Conservation (phyloP, 1,284 basidiomycete genomes). For the Irpex lacteus region DNA sequence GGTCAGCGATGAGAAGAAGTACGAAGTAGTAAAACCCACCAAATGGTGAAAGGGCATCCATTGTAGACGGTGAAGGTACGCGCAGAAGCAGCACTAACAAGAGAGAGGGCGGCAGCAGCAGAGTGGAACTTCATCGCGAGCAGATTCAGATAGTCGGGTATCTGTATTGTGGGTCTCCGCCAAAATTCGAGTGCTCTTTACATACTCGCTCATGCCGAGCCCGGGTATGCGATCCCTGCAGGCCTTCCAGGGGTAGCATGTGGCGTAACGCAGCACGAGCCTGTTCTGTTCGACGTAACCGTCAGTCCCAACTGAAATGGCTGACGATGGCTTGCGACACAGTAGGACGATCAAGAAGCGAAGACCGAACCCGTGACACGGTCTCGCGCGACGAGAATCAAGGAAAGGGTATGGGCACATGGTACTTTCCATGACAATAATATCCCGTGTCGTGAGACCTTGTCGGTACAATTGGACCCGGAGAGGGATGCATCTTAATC, state of each 20-base stretch:
- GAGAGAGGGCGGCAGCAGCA: slow-evolving; percentile 8
- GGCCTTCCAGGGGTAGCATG: not conserved
- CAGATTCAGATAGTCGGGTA: not conserved
- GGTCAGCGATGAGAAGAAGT: slow-evolving; percentile 1
- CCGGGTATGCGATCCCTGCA: not conserved
- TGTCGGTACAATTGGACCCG: not conserved
- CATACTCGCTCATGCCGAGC: not conserved
- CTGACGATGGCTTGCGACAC: no score
- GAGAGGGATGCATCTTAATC: not conserved
- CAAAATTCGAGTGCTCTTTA: not conserved
- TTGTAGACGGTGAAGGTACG: slow-evolving; percentile 29
- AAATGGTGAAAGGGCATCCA: slow-evolving; percentile 30
- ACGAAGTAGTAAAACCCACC: slow-evolving; percentile 16
- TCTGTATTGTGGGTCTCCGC: not conserved
- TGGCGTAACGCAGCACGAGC: not conserved
- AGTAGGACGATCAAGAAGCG: not conserved
- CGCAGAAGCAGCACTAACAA: slow-evolving; percentile 14
- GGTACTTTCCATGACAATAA: not conserved
- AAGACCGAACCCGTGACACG: not conserved
- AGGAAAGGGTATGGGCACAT: not conserved
- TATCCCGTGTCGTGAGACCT: not conserved
- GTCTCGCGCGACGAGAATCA: not conserved
- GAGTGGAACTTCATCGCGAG: slow-evolving; percentile 12
- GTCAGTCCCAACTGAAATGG: not conserved
- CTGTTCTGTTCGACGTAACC: not conserved